Percentiles rank a stretch among this genome's conserved stretches.
Conservation (phyloP, 2,329 filamentous ascomycete species). For the Aspergillus sp. region DNA sequence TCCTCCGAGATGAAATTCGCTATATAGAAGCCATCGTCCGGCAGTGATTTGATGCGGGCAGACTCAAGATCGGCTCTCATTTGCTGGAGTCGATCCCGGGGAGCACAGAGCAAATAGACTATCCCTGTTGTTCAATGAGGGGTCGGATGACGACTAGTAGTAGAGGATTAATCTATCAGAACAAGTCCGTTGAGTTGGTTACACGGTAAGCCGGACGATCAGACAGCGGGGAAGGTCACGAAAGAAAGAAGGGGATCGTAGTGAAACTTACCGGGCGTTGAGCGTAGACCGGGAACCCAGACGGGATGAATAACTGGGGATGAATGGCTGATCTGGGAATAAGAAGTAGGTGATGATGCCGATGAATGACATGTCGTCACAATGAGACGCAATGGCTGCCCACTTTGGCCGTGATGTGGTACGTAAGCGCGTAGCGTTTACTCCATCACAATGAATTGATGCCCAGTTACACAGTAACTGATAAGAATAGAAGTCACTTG, state of each 20-base stretch:
- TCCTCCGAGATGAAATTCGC: slow-evolving; percentile 76
- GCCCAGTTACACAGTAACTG: no score
- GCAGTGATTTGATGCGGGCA: slow-evolving; percentile 35
- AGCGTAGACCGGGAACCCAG: neutral
- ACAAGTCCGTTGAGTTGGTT: neutral
- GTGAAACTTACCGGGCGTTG: neutral
- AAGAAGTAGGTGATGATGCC: neutral
- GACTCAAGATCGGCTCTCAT: slow-evolving; percentile 29
- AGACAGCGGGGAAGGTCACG: neutral
- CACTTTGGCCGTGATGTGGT: neutral
- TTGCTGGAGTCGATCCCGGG: neutral
- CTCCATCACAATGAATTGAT: no score
- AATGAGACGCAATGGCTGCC: neutral
- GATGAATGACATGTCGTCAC: slow-evolving; percentile 14
- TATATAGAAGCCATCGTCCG: slow-evolving; percentile 72
- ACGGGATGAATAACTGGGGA: neutral
- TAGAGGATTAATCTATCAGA: neutral
- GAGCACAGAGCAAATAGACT: neutral
- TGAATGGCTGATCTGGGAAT: neutral
- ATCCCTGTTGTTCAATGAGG: neutral
- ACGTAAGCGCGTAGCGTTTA: neutral
- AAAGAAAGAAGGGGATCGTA: neutral
- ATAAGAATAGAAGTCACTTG: no score
- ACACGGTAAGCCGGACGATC: slow-evolving; percentile 1
- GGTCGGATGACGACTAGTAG: neutral